These are phyloP conservation scores for Anethum foeniculum DNA, from an alignment of 140 eudicot species.

Conservation along the genomic window DNA sequence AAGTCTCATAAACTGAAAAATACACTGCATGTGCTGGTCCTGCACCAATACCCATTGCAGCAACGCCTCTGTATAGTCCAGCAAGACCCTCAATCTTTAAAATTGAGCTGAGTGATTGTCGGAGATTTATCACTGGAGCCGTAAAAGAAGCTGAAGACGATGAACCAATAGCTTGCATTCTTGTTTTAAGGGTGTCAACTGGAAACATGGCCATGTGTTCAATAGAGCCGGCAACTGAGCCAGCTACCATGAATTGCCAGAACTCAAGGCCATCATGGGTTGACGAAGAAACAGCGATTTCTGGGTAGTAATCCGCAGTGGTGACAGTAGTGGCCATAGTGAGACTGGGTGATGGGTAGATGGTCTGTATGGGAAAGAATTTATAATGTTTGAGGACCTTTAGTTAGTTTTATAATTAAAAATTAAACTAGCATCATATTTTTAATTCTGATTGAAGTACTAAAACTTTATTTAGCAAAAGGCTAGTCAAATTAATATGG, in stretches of 20 bases:
- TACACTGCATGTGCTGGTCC: slow-evolving; percentile 59
- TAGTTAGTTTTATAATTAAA: not conserved
- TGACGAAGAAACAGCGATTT: slow-evolving; percentile 15
- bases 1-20: slow-evolving; percentile 41
- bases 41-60: slow-evolving; percentile 55
- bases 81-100: slow-evolving; percentile 33
- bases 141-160: slow-evolving; percentile 17
- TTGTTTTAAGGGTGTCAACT: slow-evolving; percentile 50
- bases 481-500: not conserved
- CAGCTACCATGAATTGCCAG: slow-evolving; percentile 58
- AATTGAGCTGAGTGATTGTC: slow-evolving; percentile 30
- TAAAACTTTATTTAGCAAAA: not conserved
- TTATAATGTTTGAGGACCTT: not conserved
- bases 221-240: slow-evolving; percentile 47
- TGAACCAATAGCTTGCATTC: slow-evolving; percentile 42
- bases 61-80: slow-evolving; percentile 45
- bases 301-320: slow-evolving; percentile 16
- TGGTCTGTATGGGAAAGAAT: slow-evolving; percentile 3
- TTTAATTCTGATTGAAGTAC: not conserved
- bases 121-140: slow-evolving; percentile 13
- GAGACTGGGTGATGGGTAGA: slow-evolving; percentile 1
- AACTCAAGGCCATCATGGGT: slow-evolving; percentile 45
- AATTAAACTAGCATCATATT: not conserved
- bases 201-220: slow-evolving; percentile 67
- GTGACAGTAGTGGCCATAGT: slow-evolving; percentile 27